phyloP scores from a whole-genome alignment of 306 rosid genomes.

The Cicer cuneatum region DNA sequence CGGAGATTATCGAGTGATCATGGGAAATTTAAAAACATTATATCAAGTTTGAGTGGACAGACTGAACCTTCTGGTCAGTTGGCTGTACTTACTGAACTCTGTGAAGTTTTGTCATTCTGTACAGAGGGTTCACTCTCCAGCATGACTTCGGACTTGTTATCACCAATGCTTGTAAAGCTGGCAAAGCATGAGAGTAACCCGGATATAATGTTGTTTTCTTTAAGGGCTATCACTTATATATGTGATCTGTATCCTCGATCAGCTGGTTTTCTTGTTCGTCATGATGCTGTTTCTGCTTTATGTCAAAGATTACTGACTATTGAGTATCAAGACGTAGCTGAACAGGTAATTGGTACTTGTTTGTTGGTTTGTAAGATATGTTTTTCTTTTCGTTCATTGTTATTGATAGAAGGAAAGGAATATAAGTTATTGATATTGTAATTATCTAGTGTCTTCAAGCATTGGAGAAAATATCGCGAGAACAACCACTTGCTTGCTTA shows the following conservation, averaged over 20 bases:
- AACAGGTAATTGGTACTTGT: constrained; percentile 67
- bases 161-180: constrained; percentile 80
- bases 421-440: constrained; percentile 36
- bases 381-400: neutral
- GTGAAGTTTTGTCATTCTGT: constrained; percentile 89
- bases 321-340: constrained; percentile 94
- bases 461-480: constrained; percentile 94
- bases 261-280: constrained; percentile 77
- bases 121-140: constrained; percentile 86
- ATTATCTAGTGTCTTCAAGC: constrained; percentile 89
- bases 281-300: constrained; percentile 81
- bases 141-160: constrained; percentile 66
- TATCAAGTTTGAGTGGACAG: constrained; percentile 71
- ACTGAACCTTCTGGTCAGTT: constrained; percentile 73
- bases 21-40: constrained; percentile 74
- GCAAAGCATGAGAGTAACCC: constrained; percentile 72
- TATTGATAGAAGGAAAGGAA: constrained; percentile 25
- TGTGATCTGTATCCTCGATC: constrained; percentile 88
- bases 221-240: constrained; percentile 93
- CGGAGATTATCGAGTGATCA: constrained; percentile 75
- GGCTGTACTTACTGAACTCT: constrained; percentile 77
- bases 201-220: constrained; percentile 77
- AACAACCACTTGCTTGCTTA: constrained; percentile 94
- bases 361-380: constrained; percentile 33
- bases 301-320: constrained; percentile 81